A percentile compares a stretch with the other conserved stretches of the same genome.
These are phyloP conservation scores for Lentinus brumalis DNA, from an alignment of 768 basidiomycete species.

Conservation along the genomic window DNA sequence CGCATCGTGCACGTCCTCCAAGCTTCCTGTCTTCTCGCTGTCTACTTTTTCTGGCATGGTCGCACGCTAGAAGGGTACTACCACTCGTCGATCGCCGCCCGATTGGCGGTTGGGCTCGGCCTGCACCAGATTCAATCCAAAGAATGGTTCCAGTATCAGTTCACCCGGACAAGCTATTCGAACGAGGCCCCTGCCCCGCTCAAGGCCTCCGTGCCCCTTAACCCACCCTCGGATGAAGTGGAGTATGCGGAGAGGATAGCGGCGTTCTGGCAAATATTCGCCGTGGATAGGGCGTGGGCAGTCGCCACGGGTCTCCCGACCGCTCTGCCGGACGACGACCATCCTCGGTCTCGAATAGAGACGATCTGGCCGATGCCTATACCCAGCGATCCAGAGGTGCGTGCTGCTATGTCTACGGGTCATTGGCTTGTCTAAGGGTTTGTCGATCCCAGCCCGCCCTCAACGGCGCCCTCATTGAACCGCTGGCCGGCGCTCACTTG, in stretches of 20 bases:
- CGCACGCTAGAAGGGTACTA: slow-evolving; percentile 61
- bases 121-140: slow-evolving; percentile 52
- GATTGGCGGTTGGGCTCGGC: slow-evolving; percentile 62
- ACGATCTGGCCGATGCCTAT: slow-evolving; percentile 51
- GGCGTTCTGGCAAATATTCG: slow-evolving; percentile 64
- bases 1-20: slow-evolving; percentile 60
- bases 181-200: slow-evolving; percentile 15
- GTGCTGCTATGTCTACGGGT: slow-evolving; percentile 1
- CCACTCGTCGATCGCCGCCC: slow-evolving; percentile 59
- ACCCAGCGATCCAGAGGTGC: slow-evolving; percentile 24
- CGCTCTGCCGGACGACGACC: slow-evolving; percentile 53
- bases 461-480: neutral
- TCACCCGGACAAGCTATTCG: slow-evolving; percentile 10
- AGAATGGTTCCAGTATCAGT: slow-evolving; percentile 24
- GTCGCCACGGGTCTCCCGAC: slow-evolving; percentile 55
- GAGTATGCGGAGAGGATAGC: slow-evolving; percentile 51
- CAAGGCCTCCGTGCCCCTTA: slow-evolving; percentile 28
- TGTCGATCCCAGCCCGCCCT: slow-evolving; percentile 4
- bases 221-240: slow-evolving; percentile 40
- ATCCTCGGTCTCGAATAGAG: slow-evolving; percentile 48
- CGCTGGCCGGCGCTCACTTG: slow-evolving; percentile 5
- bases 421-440: neutral
- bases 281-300: slow-evolving; percentile 63
- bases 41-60: slow-evolving; percentile 61
- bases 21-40: slow-evolving; percentile 59